phyloP scores from a whole-genome alignment of 805 yeast genomes.

The Sungouiella blattae region DNA sequence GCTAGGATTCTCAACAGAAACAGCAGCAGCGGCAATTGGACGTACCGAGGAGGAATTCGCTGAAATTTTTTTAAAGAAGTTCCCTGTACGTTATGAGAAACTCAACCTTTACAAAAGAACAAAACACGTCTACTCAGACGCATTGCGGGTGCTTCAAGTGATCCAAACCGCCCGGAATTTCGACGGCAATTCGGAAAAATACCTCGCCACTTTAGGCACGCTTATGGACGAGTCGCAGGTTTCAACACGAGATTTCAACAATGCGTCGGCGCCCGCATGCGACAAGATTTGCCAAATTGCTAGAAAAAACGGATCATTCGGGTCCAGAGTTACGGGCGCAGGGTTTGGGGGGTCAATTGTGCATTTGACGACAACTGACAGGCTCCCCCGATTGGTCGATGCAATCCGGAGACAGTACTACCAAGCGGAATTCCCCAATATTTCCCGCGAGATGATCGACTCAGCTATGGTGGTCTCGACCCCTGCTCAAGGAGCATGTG shows the following conservation, averaged over 20 bases:
- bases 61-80: slow-evolving; percentile 42
- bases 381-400: slow-evolving; percentile 29
- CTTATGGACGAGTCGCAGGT: slow-evolving; percentile 59
- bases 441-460: slow-evolving; percentile 41
- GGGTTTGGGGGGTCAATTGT: slow-evolving; percentile 77
- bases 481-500: slow-evolving; percentile 54
- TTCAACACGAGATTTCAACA: slow-evolving; percentile 46
- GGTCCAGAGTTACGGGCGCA: slow-evolving; percentile 75
- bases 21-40: slow-evolving; percentile 44
- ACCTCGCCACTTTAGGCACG: slow-evolving; percentile 45
- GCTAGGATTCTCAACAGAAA: slow-evolving; percentile 47
- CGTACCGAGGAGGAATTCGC: slow-evolving; percentile 41
- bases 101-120: slow-evolving; percentile 57
- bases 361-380: slow-evolving; percentile 51
- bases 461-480: slow-evolving; percentile 53
- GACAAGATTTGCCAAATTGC: slow-evolving; percentile 55
- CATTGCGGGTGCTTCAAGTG: slow-evolving; percentile 54
- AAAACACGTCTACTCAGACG: slow-evolving; percentile 60
- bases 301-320: slow-evolving; percentile 51
- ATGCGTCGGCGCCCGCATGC: slow-evolving; percentile 52
- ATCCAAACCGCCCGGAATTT: slow-evolving; percentile 35
- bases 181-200: slow-evolving; percentile 24
- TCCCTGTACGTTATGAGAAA: slow-evolving; percentile 55
- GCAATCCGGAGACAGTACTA: slow-evolving; percentile 54
- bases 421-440: slow-evolving; percentile 43